phyloP scores from a whole-genome alignment of 2,329 filamentous ascomycete species.

The Arthrobotrys sinensis region DNA sequence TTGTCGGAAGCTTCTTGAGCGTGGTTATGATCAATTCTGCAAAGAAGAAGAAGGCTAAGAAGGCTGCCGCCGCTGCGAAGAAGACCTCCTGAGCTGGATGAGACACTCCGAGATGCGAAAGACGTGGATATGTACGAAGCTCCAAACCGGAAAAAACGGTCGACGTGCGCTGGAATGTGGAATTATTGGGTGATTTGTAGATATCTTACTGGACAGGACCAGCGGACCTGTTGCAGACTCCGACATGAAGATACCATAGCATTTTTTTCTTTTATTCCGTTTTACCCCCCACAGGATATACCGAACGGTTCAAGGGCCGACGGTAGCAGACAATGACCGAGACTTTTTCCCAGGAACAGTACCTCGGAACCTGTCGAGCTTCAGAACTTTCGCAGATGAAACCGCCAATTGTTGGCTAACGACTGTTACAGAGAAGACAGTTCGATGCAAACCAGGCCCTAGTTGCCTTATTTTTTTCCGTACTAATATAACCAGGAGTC shows the following conservation, averaged over 20 bases:
- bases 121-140: conserved; percentile 19
- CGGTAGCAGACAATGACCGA: not conserved
- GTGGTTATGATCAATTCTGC: conserved; percentile 99
- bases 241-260: conserved; percentile 45
- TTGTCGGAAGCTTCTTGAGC: conserved; percentile 94
- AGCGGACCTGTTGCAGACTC: conserved; percentile 35
- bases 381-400: conserved; percentile 32
- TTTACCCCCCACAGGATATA: conserved; percentile 18
- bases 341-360: conserved; percentile 15
- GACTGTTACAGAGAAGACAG: conserved; percentile 21
- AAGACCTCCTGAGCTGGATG: conserved; percentile 77
- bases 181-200: conserved; percentile 57
- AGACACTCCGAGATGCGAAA: conserved; percentile 27
- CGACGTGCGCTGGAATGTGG: conserved; percentile 26
- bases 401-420: conserved; percentile 30
- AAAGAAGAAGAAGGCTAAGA: conserved; percentile 96
- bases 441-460: conserved; percentile 9
- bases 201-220: conserved; percentile 58
- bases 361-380: not conserved
- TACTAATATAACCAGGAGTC: conserved; percentile 36
- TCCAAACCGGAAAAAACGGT: conserved; percentile 1
- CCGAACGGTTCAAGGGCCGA: conserved; percentile 9
- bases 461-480: conserved; percentile 11
- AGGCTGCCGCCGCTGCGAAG: conserved; percentile 81
- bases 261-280: conserved; percentile 12